phyloP scores from a whole-genome alignment of 2,329 filamentous ascomycete species.

The Clarireedia hainanense region DNA sequence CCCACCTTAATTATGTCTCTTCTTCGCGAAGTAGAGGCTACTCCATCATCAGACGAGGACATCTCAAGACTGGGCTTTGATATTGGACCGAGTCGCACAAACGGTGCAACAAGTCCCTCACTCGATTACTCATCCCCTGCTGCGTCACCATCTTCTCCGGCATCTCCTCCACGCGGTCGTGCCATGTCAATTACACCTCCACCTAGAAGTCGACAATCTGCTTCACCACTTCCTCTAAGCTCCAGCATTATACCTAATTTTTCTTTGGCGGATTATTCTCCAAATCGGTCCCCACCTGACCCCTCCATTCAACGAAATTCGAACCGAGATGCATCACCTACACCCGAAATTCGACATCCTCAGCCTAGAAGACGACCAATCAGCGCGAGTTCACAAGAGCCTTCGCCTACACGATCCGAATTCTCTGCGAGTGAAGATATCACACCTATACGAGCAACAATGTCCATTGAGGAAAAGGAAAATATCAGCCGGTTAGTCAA shows the following conservation, averaged over 20 bases:
- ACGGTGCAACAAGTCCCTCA: slow-evolving; percentile 27
- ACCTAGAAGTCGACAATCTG: slow-evolving; percentile 50
- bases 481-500: slow-evolving; percentile 86
- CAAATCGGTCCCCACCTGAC: slow-evolving; percentile 42
- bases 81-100: slow-evolving; percentile 15
- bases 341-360: slow-evolving; percentile 25
- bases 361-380: slow-evolving; percentile 22
- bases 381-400: slow-evolving; percentile 38
- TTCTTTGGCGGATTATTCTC: slow-evolving; percentile 68
- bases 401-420: slow-evolving; percentile 54
- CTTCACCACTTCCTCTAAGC: slow-evolving; percentile 60
- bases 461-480: slow-evolving; percentile 78
- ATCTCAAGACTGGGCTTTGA: slow-evolving; percentile 23
- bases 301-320: slow-evolving; percentile 22
- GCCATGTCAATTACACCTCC: slow-evolving; percentile 63
- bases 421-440: slow-evolving; percentile 38
- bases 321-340: slow-evolving; percentile 17
- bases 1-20: slow-evolving; percentile 83
- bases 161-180: slow-evolving; percentile 57
- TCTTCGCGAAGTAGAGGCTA: slow-evolving; percentile 76
- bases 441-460: slow-evolving; percentile 57
- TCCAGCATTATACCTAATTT: slow-evolving; percentile 67
- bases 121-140: slow-evolving; percentile 53
- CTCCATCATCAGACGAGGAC: slow-evolving; percentile 50
- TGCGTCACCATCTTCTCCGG: slow-evolving; percentile 56